Evolutionary conservation across 495 filamentous ascomycete genomes (phyloP).

Genomic region (Talaromyces ruber): DNA sequence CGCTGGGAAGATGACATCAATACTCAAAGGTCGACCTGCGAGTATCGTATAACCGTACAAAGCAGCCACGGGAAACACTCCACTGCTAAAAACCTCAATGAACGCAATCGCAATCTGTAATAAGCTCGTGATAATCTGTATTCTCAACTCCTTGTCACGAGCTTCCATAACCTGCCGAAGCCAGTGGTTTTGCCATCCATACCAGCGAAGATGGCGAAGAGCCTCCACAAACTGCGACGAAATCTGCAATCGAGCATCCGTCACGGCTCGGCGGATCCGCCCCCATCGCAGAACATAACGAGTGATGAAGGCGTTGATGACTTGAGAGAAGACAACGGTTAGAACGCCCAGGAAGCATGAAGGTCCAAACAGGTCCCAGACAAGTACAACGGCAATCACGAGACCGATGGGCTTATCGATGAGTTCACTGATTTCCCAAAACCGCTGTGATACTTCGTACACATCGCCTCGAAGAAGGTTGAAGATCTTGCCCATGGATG

Average conservation of each 20-base stretch:
- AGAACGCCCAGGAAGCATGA: conserved; percentile 67
- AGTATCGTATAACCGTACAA: conserved; percentile 70
- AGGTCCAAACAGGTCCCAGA: conserved; percentile 69
- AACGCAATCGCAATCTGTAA: conserved; percentile 50
- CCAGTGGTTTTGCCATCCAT: conserved; percentile 80
- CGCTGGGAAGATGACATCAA: conserved; percentile 77
- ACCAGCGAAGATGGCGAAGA: conserved; percentile 79
- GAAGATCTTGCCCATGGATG: conserved; percentile 76
- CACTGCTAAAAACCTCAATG: conserved; percentile 55
- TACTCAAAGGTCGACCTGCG: conserved; percentile 51
- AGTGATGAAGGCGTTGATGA: conserved; percentile 53
- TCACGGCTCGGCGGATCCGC: conserved; percentile 51
- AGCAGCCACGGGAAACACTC: conserved; percentile 67
- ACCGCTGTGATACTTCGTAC: conserved; percentile 73
- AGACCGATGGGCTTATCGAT: conserved; percentile 61
- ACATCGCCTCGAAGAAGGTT: conserved; percentile 73
- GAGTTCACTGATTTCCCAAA: conserved; percentile 70
- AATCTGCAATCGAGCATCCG: conserved; percentile 64
- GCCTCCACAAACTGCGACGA: conserved; percentile 75
- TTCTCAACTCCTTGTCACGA: conserved; percentile 55
- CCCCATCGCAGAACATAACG: conserved; percentile 54
- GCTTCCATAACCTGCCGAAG: conserved; percentile 62
- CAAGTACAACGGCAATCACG: conserved; percentile 55
- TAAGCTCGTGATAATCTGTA: conserved; percentile 55
- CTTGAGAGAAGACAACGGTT: conserved; percentile 55